phyloP scores from a whole-genome alignment of 495 filamentous ascomycete genomes.

The Lophiostoma macrostomum region DNA sequence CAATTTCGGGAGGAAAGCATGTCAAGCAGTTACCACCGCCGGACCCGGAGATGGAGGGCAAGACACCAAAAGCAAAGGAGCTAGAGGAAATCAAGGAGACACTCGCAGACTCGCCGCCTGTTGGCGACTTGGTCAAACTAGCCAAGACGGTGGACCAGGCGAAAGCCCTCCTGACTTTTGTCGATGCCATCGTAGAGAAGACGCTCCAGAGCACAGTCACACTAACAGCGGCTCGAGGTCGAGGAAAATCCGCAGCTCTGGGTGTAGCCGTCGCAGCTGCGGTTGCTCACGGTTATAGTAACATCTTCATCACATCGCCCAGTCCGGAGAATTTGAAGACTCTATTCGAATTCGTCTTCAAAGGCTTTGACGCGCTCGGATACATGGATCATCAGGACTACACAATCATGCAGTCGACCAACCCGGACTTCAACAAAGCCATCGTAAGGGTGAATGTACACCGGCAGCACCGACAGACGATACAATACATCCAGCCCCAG shows the following conservation, averaged over 20 bases:
- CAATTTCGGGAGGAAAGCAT: constrained; percentile 91
- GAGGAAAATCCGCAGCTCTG: constrained; percentile 94
- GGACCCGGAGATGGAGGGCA: constrained; percentile 62
- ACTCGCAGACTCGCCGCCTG: constrained; percentile 76
- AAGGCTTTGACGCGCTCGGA: constrained; percentile 89
- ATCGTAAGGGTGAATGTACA: constrained; percentile 96
- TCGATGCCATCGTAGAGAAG: constrained; percentile 95
- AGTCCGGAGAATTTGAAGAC: constrained; percentile 98
- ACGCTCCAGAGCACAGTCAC: constrained; percentile 90
- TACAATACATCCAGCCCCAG: constrained; percentile 96
- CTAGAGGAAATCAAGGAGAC: constrained; percentile 84
- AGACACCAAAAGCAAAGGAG: constrained; percentile 67
- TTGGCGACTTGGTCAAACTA: constrained; percentile 77
- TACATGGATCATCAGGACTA: constrained; percentile 96
- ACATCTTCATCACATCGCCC: constrained; percentile 98
- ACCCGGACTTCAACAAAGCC: constrained; percentile 98
- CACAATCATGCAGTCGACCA: constrained; percentile 96
- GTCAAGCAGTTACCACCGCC: constrained; percentile 78
- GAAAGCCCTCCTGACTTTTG: constrained; percentile 89
- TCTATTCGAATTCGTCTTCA: constrained; percentile 97
- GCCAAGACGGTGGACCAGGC: constrained; percentile 93
- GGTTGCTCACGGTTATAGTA: constrained; percentile 93
- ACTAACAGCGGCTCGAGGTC: constrained; percentile 87
- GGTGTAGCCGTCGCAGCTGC: constrained; percentile 93
- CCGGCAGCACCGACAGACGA: constrained; percentile 93